These are phyloP conservation scores for Artomyces pyxidatus DNA, from an alignment of 768 basidiomycete genomes.

Conservation along the genomic window DNA sequence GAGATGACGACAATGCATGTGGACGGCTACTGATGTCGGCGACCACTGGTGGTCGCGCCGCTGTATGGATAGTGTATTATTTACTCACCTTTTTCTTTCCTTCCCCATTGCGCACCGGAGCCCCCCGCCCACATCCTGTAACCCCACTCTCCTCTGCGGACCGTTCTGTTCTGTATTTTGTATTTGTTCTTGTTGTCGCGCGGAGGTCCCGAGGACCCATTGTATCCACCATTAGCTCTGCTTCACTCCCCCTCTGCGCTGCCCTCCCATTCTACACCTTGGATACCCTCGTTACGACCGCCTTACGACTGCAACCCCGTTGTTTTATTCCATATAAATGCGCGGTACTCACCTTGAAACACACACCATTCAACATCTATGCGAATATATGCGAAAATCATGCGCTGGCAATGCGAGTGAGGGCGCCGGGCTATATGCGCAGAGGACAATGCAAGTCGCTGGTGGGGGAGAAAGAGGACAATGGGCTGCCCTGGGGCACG, in stretches of 20 bases:
- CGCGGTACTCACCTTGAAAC: neutral
- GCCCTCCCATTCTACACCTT: conserved; percentile 2
- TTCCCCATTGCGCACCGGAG: too few relatives aligned
- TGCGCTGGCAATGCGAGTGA: neutral
- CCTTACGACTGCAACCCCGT: neutral
- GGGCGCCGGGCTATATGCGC: neutral
- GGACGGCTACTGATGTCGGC: neutral
- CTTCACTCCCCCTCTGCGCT: neutral
- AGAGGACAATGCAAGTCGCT: neutral
- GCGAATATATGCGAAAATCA: neutral
- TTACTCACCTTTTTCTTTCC: conserved; percentile 4
- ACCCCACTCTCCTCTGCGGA: conserved; percentile 9
- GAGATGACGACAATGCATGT: neutral
- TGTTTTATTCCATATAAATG: conserved; percentile 10
- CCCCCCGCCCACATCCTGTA: neutral
- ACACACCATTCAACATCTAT: neutral
- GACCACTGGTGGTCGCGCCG: conserved; percentile 5
- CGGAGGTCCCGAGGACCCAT: conserved; percentile 10
- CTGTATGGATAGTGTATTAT: conserved; percentile 10
- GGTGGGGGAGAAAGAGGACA: neutral
- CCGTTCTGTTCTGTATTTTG: conserved; percentile 14
- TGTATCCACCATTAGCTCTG: conserved; percentile 10
- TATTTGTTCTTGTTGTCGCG: conserved; percentile 12
- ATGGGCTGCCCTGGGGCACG: neutral
- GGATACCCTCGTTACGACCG: conserved; percentile 16